Base-by-base conservation (phyloP, 768 basidiomycete species). In the Podaxis sp. region DNA sequence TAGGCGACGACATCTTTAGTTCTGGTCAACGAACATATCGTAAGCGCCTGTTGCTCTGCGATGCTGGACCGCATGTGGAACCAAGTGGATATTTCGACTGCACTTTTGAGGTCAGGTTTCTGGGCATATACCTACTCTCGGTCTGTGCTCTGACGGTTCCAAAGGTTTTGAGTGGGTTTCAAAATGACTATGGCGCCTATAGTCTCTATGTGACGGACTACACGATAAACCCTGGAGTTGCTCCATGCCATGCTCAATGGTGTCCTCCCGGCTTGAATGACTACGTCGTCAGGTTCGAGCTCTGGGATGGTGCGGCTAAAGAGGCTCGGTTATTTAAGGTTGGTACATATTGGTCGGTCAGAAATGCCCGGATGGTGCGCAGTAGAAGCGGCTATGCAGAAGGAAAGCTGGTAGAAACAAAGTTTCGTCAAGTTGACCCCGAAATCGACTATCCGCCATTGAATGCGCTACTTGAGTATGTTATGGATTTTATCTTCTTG, bases 151-250 rank as follows among this genome's bases (percentile, higher is more conserved):
- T 57, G 40, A 54, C 24, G 13, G 44, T 30, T 15, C 63, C 40
- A 28, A 60, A 89, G 88, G 76, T 89, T 19, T 63, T 89, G 9
- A 71, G 80, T 57, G 79, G 75, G 8, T 76, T 80, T 54, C 24
- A 64, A 52, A 81, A 77, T 62, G 68, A 74, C n/a, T 72, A 74
- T 39, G 71, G 66, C 5, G 74, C 80, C 2, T 78, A 80, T 63
- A 79, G 73, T 33, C 63, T 90, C 12, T 88, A 84, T 69, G 86
- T 88, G 56, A 89, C 89, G 0, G 89, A 90, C 66, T 89, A 88
- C 68, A 87, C 88, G 5, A 66, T 64, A 46, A 85, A 84, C 59
- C 53, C 73, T 4, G 63, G 66, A 6, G 67, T 78, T 48, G 61
- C 60, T 3, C 68, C 75, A 15, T 65, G 77, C n/a, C 73, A 77